Evolutionary conservation across 345 rosid species (phyloP).

Genomic region (Salix purpurea): DNA sequence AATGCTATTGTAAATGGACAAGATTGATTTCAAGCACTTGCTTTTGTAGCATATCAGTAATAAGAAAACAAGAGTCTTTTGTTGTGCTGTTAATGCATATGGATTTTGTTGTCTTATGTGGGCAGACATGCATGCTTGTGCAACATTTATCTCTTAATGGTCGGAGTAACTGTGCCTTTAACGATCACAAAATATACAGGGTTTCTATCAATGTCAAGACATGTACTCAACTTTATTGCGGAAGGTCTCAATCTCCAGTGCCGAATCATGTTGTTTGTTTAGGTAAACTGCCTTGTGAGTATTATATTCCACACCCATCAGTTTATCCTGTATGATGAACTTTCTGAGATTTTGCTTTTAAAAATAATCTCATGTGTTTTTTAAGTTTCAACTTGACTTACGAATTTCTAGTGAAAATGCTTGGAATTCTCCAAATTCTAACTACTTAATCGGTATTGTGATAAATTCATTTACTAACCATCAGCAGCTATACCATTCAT

Average conservation of each 20-base stretch:
- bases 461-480: neutral
- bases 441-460: neutral
- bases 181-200: neutral
- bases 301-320: neutral
- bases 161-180: neutral
- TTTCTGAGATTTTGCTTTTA: neutral
- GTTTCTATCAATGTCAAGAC: conserved; percentile 2
- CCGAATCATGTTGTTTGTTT: neutral
- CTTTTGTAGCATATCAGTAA: neutral
- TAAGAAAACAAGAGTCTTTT: neutral
- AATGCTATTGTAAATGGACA: neutral
- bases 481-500: neutral
- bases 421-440: neutral
- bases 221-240: neutral
- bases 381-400: neutral
- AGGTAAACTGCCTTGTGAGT: neutral
- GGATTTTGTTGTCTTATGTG: neutral
- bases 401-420: neutral
- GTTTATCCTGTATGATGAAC: neutral
- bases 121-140: neutral
- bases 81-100: neutral
- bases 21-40: neutral
- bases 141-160: neutral
- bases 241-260: neutral
- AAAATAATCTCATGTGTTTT: neutral